Conservation (phyloP, 306 rosid species). For the Prunus armeniaca region DNA sequence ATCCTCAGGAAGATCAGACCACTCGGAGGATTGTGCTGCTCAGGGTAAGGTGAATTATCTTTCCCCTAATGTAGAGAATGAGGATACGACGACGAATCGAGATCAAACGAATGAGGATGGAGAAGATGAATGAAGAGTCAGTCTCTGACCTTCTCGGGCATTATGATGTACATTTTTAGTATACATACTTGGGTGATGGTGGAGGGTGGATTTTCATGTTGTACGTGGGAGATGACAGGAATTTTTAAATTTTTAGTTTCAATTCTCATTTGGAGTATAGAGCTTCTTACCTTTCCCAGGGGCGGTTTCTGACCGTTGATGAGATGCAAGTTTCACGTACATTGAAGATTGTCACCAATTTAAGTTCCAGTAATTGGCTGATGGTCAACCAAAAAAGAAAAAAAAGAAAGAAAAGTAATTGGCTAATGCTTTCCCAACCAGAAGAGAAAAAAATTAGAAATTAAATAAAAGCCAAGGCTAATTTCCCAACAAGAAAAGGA, state of each 20-base stretch:
- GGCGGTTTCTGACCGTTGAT: background rate
- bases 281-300: too few relatives aligned
- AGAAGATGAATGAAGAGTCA: slow-evolving; percentile 34
- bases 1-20: slow-evolving; percentile 37
- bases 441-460: too few relatives aligned
- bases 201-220: slow-evolving; percentile 16
- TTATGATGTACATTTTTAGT: slow-evolving; percentile 38
- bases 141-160: slow-evolving; percentile 15
- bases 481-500: too few relatives aligned
- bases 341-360: too few relatives aligned
- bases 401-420: too few relatives aligned
- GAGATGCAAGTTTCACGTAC: background rate
- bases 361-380: too few relatives aligned
- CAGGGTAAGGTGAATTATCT: slow-evolving; percentile 33
- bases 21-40: slow-evolving; percentile 30
- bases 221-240: slow-evolving; percentile 3
- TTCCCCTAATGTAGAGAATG: slow-evolving; percentile 27
- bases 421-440: too few relatives aligned
- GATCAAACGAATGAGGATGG: slow-evolving; percentile 25
- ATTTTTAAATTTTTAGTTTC: slow-evolving; percentile 3
- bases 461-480: too few relatives aligned
- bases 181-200: slow-evolving; percentile 1
- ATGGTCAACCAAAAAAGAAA: too few relatives aligned
- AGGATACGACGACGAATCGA: background rate
- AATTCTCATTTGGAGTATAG: background rate